Conservation (phyloP, 192 early-diverging fungal species). For the Chytriomyces hyalinus region DNA sequence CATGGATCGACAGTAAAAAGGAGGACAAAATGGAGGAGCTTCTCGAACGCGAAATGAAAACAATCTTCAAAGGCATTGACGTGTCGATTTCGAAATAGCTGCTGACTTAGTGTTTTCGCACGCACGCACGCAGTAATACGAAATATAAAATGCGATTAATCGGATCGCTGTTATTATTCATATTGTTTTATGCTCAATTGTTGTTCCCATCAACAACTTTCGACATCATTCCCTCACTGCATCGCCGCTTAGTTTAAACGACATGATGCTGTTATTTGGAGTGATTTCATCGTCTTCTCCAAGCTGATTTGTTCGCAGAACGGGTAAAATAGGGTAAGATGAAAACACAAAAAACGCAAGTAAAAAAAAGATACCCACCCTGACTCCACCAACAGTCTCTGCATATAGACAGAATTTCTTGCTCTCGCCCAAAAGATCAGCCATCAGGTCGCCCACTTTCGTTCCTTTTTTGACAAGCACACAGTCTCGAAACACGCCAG, state of each 20-base stretch:
- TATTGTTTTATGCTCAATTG: no score
- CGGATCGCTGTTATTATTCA: no score
- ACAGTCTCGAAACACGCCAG: constrained; percentile 76
- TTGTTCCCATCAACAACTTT: no score
- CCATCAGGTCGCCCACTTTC: constrained; percentile 78
- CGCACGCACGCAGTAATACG: no score
- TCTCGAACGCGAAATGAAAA: constrained; percentile 24
- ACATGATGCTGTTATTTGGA: constrained; percentile 53
- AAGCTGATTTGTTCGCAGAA: constrained; percentile 59
- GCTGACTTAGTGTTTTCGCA: no score
- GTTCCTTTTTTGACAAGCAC: constrained; percentile 72
- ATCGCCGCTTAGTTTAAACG: no score
- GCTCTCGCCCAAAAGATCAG: constrained; percentile 70
- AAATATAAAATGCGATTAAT: no score
- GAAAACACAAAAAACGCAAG: background rate
- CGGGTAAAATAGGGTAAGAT: constrained; percentile 13
- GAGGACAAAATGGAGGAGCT: constrained; percentile 26
- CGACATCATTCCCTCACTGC: no score
- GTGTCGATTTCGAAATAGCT: constrained; percentile 25
- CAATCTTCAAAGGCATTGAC: constrained; percentile 31
- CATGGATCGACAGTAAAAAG: constrained; percentile 29
- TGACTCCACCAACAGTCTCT: constrained; percentile 75
- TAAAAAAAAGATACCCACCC: constrained; percentile 53
- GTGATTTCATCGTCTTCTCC: constrained; percentile 68
- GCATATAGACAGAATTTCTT: constrained; percentile 72